Evolutionary conservation across 2,329 filamentous ascomycete species (phyloP).

Genomic region (Berkeleyomyces basicola): DNA sequence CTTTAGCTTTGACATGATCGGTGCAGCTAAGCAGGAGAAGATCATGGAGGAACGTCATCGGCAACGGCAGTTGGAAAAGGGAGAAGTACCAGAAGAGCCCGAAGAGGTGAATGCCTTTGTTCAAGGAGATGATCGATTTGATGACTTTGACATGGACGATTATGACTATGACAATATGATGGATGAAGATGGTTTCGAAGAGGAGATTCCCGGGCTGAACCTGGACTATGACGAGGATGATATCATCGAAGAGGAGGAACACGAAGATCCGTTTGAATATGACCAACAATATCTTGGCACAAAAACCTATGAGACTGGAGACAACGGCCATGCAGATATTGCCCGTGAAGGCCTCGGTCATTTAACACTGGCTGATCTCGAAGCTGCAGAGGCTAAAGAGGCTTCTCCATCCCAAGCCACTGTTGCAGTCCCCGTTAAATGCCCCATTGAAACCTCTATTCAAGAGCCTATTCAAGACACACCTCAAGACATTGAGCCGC

Average conservation of each 20-base stretch:
- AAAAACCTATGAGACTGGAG: constrained; percentile 17
- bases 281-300: constrained; percentile 18
- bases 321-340: constrained; percentile 32
- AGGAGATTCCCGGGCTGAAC: constrained; percentile 46
- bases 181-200: constrained; percentile 48
- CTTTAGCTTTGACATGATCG: constrained; percentile 70
- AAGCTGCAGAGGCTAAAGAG: neutral
- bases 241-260: constrained; percentile 21
- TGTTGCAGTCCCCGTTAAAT: neutral
- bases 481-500: neutral
- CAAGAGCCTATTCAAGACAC: neutral
- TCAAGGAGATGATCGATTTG: constrained; percentile 35
- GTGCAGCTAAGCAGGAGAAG: constrained; percentile 50
- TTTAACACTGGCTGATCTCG: constrained; percentile 10
- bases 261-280: constrained; percentile 19
- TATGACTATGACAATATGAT: constrained; percentile 48
- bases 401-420: neutral
- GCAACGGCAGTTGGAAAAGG: constrained; percentile 46
- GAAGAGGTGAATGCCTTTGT: constrained; percentile 18
- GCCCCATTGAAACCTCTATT: neutral
- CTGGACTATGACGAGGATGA: constrained; percentile 30
- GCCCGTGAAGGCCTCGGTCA: constrained; percentile 17
- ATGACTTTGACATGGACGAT: constrained; percentile 39
- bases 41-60: constrained; percentile 57
- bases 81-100: constrained; percentile 24